These are phyloP conservation scores for Monosporozyma unispora DNA, from an alignment of 805 yeast species.

Conservation along the genomic window DNA sequence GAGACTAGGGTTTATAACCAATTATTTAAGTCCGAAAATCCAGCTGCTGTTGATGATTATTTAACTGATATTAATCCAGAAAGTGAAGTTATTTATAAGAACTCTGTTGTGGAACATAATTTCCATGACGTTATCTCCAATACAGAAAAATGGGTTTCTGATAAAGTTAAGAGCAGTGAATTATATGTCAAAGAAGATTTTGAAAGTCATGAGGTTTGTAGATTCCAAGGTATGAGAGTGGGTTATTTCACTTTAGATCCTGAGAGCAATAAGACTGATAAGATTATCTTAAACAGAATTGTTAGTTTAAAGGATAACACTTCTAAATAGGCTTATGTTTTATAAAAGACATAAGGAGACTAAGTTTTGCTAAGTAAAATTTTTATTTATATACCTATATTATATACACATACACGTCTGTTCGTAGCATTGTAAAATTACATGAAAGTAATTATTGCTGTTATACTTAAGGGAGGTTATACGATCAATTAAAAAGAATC, in stretches of 20 bases:
- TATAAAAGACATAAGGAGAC: too few species aligned
- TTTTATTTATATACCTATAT: neutral
- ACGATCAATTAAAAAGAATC: too few species aligned
- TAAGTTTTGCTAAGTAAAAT: too few species aligned
- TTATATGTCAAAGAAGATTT: conserved; percentile 63
- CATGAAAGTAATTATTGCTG: too few species aligned
- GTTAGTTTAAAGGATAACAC: conserved; percentile 80
- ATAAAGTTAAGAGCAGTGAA: conserved; percentile 39
- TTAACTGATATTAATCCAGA: conserved; percentile 73
- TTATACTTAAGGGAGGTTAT: too few species aligned
- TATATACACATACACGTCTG: neutral
- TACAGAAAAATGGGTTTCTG: conserved; percentile 63
- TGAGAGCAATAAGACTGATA: conserved; percentile 49
- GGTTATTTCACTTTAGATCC: conserved; percentile 91
- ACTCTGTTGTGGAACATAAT: conserved; percentile 71
- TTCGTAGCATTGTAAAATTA: neutral
- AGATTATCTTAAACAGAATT: conserved; percentile 74
- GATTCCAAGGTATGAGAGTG: conserved; percentile 96
- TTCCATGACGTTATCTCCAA: conserved; percentile 56
- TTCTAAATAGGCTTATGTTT: conserved; percentile 32
- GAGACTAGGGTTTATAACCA: conserved; percentile 86
- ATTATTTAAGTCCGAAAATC: conserved; percentile 85
- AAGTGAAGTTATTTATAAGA: conserved; percentile 57
- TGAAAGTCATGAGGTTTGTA: conserved; percentile 63
- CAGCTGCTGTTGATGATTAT: conserved; percentile 82